These are phyloP conservation scores for Fusarium sp. DNA, from an alignment of 2,329 filamentous ascomycete genomes.

Conservation along the genomic window DNA sequence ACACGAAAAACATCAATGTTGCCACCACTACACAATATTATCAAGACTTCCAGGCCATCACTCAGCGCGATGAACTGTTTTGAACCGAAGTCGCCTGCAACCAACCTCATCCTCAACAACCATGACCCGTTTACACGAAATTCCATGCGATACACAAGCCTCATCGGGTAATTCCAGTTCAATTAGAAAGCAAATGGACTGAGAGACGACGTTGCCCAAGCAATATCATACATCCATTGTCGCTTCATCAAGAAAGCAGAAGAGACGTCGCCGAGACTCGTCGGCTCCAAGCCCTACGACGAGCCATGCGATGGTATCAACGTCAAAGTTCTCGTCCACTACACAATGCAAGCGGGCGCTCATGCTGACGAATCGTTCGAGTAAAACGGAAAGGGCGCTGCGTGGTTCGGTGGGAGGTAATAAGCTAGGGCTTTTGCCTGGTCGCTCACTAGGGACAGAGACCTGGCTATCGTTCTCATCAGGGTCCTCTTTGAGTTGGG, in stretches of 20 bases:
- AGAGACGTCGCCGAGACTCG: not conserved
- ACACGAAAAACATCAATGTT: too few relatives aligned
- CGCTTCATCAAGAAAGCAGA: not conserved
- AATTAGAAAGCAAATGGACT: not conserved
- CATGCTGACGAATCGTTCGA: not conserved
- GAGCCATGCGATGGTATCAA: not conserved
- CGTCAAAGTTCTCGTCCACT: not conserved
- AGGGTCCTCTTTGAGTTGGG: not conserved
- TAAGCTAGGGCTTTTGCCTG: not conserved
- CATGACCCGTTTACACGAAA: not conserved
- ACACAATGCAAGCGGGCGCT: not conserved
- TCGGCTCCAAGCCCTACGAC: fast-evolving
- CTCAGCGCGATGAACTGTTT: not conserved
- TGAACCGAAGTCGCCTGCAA: not conserved
- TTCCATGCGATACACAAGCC: fast-evolving
- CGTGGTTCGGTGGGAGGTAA: not conserved
- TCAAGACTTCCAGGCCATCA: not conserved
- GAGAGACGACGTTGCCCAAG: not conserved
- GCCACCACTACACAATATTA: too few relatives aligned
- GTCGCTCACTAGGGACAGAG: not conserved
- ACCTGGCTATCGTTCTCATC: not conserved
- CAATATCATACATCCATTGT: not conserved
- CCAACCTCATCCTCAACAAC: fast-evolving
- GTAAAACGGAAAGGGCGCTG: not conserved
- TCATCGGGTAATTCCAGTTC: not conserved